phyloP scores from a whole-genome alignment of 2,329 filamentous ascomycete genomes.

The Claviceps sp. region DNA sequence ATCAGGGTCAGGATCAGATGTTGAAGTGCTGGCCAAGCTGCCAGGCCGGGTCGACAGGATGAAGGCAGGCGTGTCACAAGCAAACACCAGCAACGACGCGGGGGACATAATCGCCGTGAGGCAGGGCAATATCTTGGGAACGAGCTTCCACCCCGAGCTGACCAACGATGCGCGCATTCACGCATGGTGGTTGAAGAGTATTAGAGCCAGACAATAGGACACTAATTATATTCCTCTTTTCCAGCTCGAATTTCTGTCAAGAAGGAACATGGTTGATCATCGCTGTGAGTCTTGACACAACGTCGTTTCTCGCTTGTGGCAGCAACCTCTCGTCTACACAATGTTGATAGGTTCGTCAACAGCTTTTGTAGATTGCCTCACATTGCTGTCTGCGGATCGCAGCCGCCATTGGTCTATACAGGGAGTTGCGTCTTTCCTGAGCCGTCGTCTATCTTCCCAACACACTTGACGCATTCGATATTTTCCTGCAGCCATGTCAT shows the following conservation, averaged over 20 bases:
- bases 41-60: slow-evolving; percentile 26
- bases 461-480: too few relatives aligned
- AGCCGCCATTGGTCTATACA: too few relatives aligned
- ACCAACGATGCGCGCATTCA: slow-evolving; percentile 83
- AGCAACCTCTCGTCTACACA: too few relatives aligned
- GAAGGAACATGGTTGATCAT: not conserved
- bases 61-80: slow-evolving; percentile 23
- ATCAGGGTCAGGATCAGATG: slow-evolving; percentile 15
- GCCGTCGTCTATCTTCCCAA: too few relatives aligned
- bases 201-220: slow-evolving; percentile 34
- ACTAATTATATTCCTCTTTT: not conserved
- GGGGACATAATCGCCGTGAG: slow-evolving; percentile 78
- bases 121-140: slow-evolving; percentile 87
- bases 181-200: slow-evolving; percentile 64
- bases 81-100: slow-evolving; percentile 27
- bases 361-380: too few relatives aligned
- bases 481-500: too few relatives aligned
- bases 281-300: not conserved
- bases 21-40: slow-evolving; percentile 40
- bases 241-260: too few relatives aligned
- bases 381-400: too few relatives aligned
- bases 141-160: slow-evolving; percentile 90
- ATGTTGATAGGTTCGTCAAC: too few relatives aligned
- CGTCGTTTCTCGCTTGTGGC: too few relatives aligned
- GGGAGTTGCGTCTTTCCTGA: too few relatives aligned